These are phyloP conservation scores for Claviceps capensis DNA, from an alignment of 2,329 filamentous ascomycete species.

Conservation along the genomic window DNA sequence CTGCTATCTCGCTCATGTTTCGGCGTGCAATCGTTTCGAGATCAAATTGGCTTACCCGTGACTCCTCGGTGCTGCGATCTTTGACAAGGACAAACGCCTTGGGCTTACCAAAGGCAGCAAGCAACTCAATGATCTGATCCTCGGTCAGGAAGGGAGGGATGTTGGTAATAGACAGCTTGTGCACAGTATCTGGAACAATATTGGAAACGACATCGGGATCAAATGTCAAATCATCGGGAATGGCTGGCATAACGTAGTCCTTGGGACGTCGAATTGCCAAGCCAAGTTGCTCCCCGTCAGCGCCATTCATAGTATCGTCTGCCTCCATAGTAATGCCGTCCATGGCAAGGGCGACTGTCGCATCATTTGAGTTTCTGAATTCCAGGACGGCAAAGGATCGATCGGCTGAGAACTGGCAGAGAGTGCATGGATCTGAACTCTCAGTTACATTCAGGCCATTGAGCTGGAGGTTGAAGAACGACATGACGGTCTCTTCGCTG, in stretches of 20 bases:
- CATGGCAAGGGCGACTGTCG: conserved; percentile 80
- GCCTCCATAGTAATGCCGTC: conserved; percentile 84
- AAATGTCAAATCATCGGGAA: conserved; percentile 58
- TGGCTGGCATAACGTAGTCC: conserved; percentile 87
- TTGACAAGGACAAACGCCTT: conserved; percentile 88
- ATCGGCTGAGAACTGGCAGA: conserved; percentile 70
- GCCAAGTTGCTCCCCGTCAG: conserved; percentile 40
- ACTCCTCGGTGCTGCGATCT: conserved; percentile 73
- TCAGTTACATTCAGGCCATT: conserved; percentile 92
- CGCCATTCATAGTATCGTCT: conserved; percentile 43
- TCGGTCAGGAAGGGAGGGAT: conserved; percentile 80
- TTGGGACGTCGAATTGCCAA: conserved; percentile 77
- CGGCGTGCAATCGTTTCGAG: neutral
- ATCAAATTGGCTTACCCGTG: conserved; percentile 43
- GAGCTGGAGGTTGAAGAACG: conserved; percentile 92
- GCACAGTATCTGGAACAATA: conserved; percentile 77
- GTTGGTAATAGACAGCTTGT: conserved; percentile 89
- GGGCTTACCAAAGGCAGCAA: conserved; percentile 82
- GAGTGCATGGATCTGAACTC: conserved; percentile 69
- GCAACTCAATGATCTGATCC: conserved; percentile 79
- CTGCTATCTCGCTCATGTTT: conserved; percentile 11
- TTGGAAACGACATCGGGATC: conserved; percentile 66
- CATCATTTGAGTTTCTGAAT: conserved; percentile 76
- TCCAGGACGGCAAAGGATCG: conserved; percentile 74
- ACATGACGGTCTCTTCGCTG: conserved; percentile 62